These are phyloP conservation scores for Austroboletus rostrupii DNA, from an alignment of 1,284 basidiomycete species.

Conservation along the genomic window DNA sequence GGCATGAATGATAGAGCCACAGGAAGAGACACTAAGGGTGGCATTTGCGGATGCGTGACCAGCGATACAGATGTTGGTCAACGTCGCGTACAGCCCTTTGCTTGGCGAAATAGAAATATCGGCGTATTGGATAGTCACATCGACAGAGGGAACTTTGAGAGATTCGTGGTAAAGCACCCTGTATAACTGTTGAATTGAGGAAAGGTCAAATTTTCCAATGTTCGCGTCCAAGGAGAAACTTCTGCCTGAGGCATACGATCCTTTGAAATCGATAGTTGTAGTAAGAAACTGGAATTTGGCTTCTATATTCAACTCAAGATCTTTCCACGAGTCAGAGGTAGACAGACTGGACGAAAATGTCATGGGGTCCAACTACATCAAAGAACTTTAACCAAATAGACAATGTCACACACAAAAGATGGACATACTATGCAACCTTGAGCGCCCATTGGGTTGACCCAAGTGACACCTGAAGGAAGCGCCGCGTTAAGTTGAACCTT, in stretches of 20 bases:
- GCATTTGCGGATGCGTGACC: constrained; percentile 4
- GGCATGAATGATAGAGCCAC: constrained; percentile 4
- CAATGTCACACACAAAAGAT: not conserved
- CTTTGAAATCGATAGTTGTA: constrained; percentile 1
- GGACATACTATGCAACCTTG: constrained; percentile 6
- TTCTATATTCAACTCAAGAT: not conserved
- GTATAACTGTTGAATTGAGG: constrained; percentile 5
- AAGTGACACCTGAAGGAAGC: constrained; percentile 6
- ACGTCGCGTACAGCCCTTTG: constrained; percentile 5
- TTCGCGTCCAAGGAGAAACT: not conserved
- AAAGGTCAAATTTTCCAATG: constrained; percentile 2
- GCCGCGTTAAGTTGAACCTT: not conserved
- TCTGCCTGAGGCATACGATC: not conserved
- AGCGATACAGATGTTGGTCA: constrained; percentile 4
- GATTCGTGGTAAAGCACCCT: constrained; percentile 1
- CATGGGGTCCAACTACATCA: constrained; percentile 3
- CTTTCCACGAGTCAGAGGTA: constrained; percentile 5
- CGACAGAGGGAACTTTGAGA: constrained; percentile 2
- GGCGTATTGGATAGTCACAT: constrained; percentile 9
- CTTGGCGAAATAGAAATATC: constrained; percentile 1
- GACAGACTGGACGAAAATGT: constrained; percentile 3
- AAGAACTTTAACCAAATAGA: not conserved
- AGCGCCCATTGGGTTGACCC: constrained; percentile 7
- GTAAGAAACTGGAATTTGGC: constrained; percentile 2
- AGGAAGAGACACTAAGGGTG: constrained; percentile 1